Evolutionary conservation across 441 rosid genomes (phyloP), one percentile per base, ranked within the genome.

Genomic region (Melastoma candidum): DNA sequence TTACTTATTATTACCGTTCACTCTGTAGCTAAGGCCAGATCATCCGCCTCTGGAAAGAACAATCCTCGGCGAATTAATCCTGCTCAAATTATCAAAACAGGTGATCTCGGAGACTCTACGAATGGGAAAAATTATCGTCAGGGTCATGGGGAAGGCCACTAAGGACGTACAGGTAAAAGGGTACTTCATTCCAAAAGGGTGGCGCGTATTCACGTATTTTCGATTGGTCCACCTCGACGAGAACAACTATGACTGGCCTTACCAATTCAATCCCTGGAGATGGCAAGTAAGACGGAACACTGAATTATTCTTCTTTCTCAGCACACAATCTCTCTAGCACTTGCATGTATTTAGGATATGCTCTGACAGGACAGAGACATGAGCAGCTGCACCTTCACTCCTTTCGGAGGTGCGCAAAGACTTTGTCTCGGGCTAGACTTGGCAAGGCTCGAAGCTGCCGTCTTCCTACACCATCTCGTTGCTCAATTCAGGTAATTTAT

Each of bases 321-420:
- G 4, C 49, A 47, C 50, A 8, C 43, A 56, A 14, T 25, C 12
- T 1, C 49, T 25, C 11, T 32, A 26, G 53, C 22, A 52, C 22
- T 11, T 59, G 49, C 7, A 11, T 14, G 22, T 26, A 46, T 41
- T 0, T 2, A 51, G 14, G 1, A 12, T 12, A 54, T 58, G 36
- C 51, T 27, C 29, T 27, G 45, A 57, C 73, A 89, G 98, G 92
- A 81, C 12, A 14, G 25, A 51, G 87, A 86, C 56, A 66, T 58
- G 55, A 75, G 74, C 64, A 76, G 46, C 46, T 63, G 64, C 59
- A 80, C 66, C 65, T 89, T 93, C 80, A 93, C 93, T 59, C 95
- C 98, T 29, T 93, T 93, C 72, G 95, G 98, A 50, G 98, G 98
- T 51, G 98, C 96, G 44, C 98, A 84, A 73, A 80, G 97, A 66